These are phyloP conservation scores for Aspergillus vadensis DNA, from an alignment of 2,329 filamentous ascomycete genomes.

Conservation along the genomic window DNA sequence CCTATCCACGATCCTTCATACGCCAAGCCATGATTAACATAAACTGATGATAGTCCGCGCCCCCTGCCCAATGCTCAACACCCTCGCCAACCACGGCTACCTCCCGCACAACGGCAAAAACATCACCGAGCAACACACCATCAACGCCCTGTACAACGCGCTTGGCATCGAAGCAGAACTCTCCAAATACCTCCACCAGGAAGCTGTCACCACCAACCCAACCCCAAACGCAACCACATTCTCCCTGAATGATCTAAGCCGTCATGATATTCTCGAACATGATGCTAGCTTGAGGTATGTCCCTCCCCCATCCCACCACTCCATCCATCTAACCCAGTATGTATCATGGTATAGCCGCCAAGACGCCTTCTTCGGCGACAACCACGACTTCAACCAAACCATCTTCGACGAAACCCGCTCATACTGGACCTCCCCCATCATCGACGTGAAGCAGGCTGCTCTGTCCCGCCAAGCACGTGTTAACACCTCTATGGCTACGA, in stretches of 20 bases:
- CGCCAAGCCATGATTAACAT: too few species aligned
- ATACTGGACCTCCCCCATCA: slow-evolving; percentile 52
- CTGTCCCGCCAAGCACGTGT: slow-evolving; percentile 51
- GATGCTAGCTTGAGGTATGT: slow-evolving; percentile 22
- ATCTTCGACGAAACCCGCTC: slow-evolving; percentile 44
- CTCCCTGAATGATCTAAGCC: slow-evolving; percentile 17
- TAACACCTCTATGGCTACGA: slow-evolving; percentile 48
- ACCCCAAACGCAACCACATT: slow-evolving; percentile 24
- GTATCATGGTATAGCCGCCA: slow-evolving; percentile 39
- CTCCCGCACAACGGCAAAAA: slow-evolving; percentile 44
- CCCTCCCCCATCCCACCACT: background rate
- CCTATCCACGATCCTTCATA: too few species aligned
- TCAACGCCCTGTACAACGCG: slow-evolving; percentile 24
- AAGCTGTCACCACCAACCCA: slow-evolving; percentile 22
- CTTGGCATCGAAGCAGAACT: slow-evolving; percentile 11
- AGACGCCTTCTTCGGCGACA: slow-evolving; percentile 55
- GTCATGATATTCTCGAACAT: slow-evolving; percentile 16
- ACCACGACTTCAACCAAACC: slow-evolving; percentile 55
- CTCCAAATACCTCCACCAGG: slow-evolving; percentile 5
- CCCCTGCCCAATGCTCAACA: slow-evolving; percentile 45
- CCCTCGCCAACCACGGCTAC: slow-evolving; percentile 45
- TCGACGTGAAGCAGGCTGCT: slow-evolving; percentile 49
- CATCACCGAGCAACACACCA: slow-evolving; percentile 35
- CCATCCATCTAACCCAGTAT: background rate
- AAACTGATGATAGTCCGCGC: too few species aligned